Percentiles rank a stretch among this genome's conserved stretches.
These are phyloP conservation scores for Cucurbita pepo DNA, from an alignment of 306 rosid species.

Conservation along the genomic window DNA sequence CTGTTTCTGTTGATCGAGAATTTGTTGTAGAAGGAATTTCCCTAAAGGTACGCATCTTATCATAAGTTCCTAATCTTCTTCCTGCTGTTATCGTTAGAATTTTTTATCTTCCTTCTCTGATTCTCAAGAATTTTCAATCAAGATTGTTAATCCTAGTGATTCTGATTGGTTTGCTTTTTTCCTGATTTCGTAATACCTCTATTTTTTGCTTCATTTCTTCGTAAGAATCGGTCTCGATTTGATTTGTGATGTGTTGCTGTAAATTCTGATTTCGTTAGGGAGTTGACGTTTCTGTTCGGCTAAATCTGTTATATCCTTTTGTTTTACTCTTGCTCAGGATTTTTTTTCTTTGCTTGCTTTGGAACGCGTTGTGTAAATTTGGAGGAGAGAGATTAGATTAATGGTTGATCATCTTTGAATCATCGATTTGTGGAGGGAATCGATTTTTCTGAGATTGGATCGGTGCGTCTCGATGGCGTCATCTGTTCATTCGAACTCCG, in stretches of 20 bases:
- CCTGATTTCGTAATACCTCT: background rate
- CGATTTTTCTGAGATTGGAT: slow-evolving; percentile 6
- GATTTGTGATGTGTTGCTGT: background rate
- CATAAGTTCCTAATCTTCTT: background rate
- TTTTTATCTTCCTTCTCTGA: background rate
- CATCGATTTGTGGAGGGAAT: background rate
- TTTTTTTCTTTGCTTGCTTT: background rate
- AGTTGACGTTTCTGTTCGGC: background rate
- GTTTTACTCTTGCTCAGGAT: background rate
- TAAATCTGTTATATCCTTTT: background rate
- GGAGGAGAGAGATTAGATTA: background rate
- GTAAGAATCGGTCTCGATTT: background rate
- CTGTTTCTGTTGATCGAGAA: too few species aligned
- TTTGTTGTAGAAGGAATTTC: background rate
- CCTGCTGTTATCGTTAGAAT: too few species aligned
- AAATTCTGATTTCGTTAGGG: background rate
- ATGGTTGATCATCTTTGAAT: background rate
- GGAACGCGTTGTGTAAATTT: background rate
- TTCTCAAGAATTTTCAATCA: background rate
- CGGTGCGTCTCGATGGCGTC: slow-evolving; percentile 29
- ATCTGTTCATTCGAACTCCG: slow-evolving; percentile 36
- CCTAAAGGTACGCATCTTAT: background rate
- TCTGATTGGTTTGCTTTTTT: background rate
- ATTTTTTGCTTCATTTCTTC: too few species aligned
- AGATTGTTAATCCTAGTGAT: background rate